phyloP scores from a whole-genome alignment of 345 rosid species.

The Noccaea bulbosa region DNA sequence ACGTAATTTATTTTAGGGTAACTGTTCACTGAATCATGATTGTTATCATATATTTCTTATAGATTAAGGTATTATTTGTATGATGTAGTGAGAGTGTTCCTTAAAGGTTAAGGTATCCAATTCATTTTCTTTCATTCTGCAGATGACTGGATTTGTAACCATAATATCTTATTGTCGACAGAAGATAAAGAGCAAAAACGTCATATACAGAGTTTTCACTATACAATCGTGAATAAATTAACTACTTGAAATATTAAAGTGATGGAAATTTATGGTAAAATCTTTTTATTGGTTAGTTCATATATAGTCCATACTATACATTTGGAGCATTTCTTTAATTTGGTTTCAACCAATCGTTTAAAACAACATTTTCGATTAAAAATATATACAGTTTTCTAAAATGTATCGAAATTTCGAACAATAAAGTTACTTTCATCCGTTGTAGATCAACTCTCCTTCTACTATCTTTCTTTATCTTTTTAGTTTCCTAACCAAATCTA shows the following conservation, averaged over 20 bases:
- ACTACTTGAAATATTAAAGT: not conserved
- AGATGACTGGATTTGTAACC: not conserved
- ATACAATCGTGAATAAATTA: not conserved
- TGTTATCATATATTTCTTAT: not conserved
- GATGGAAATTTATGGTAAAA: not conserved
- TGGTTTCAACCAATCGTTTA: no score
- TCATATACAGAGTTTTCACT: not conserved
- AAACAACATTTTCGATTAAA: no score
- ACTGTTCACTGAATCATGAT: not conserved
- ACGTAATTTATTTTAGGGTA: not conserved
- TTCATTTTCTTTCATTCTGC: not conserved
- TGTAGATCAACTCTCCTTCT: no score
- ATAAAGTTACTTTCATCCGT: no score
- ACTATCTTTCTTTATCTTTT: no score
- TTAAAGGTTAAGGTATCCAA: not conserved
- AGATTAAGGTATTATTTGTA: not conserved
- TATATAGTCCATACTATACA: not conserved
- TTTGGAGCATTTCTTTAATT: no score
- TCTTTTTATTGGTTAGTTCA: not conserved
- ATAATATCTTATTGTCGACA: no score
- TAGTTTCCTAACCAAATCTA: not conserved
- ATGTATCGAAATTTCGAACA: no score
- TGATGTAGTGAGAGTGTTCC: not conserved
- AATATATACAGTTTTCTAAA: no score
- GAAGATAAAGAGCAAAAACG: no score